Percentiles rank a stretch among this genome's conserved stretches.
Conservation (phyloP, 306 rosid genomes). For the Casuarina cunninghamiana region DNA sequence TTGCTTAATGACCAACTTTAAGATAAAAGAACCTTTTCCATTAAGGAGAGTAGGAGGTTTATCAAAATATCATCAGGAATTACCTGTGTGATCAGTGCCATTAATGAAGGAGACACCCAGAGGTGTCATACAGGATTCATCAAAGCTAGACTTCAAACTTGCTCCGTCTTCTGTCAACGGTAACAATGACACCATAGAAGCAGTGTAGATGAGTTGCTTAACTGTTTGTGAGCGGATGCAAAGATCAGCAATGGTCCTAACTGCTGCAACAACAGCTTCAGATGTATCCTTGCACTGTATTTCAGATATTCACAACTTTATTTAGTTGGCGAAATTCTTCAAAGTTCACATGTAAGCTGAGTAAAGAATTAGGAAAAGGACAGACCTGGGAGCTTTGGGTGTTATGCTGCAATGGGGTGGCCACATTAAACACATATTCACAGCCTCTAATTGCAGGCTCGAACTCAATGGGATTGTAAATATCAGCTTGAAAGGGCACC, state of each 20-base stretch:
- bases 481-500: constrained; percentile 43
- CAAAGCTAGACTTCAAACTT: constrained; percentile 32
- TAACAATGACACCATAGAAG: constrained; percentile 41
- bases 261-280: constrained; percentile 43
- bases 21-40: too few relatives aligned
- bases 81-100: constrained; percentile 10
- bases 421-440: constrained; percentile 52
- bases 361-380: background rate
- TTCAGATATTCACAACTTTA: background rate
- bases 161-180: constrained; percentile 38
- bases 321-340: too few relatives aligned
- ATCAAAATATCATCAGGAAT: background rate
- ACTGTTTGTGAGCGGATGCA: constrained; percentile 44
- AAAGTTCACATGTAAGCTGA: too few relatives aligned
- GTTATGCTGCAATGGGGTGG: constrained; percentile 36
- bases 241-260: constrained; percentile 27
- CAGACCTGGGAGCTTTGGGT: constrained; percentile 35
- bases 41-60: too few relatives aligned
- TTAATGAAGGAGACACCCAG: constrained; percentile 22
- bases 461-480: constrained; percentile 36
- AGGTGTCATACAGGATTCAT: constrained; percentile 60
- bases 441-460: constrained; percentile 44
- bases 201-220: constrained; percentile 52
- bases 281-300: constrained; percentile 32
- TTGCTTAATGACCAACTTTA: too few relatives aligned